Evolutionary conservation across 140 eudicot species (phyloP).

Genomic region (Cichorium intybus): DNA sequence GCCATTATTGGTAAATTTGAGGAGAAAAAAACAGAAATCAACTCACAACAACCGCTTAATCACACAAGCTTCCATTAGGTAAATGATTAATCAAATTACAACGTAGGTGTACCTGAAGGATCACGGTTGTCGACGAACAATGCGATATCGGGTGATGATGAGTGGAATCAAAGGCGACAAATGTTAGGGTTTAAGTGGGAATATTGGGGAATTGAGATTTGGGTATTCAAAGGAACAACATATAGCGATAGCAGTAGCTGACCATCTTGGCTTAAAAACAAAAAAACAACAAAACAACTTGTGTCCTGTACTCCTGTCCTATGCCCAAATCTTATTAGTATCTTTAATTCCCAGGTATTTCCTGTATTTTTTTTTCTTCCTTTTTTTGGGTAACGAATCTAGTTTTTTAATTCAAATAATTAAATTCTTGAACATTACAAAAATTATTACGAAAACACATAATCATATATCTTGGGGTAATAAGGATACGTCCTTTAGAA

Average conservation of each 20-base stretch:
- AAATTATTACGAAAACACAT: too few species aligned
- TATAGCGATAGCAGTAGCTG: background rate
- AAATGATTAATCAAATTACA: background rate
- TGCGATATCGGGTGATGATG: background rate
- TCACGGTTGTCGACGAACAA: constrained; percentile 4
- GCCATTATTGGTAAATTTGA: constrained; percentile 33
- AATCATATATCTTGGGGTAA: too few species aligned
- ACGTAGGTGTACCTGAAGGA: constrained; percentile 20
- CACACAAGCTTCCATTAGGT: constrained; percentile 4
- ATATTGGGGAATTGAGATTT: constrained; percentile 20
- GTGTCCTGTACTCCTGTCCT: too few species aligned
- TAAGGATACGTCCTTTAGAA: too few species aligned
- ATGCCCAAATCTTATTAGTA: too few species aligned
- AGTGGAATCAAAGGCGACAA: constrained; percentile 7
- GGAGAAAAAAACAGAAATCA: background rate
- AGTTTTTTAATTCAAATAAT: too few species aligned
- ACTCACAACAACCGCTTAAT: constrained; percentile 4
- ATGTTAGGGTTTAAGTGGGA: constrained; percentile 26
- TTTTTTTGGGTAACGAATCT: too few species aligned
- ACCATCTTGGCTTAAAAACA: background rate
- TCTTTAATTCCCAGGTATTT: too few species aligned
- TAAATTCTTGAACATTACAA: background rate
- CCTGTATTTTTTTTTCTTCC: too few species aligned
- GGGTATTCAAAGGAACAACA: background rate
- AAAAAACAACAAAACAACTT: too few species aligned